phyloP scores from a whole-genome alignment of 176 grass and related monocot species.

The Zea luxurians region DNA sequence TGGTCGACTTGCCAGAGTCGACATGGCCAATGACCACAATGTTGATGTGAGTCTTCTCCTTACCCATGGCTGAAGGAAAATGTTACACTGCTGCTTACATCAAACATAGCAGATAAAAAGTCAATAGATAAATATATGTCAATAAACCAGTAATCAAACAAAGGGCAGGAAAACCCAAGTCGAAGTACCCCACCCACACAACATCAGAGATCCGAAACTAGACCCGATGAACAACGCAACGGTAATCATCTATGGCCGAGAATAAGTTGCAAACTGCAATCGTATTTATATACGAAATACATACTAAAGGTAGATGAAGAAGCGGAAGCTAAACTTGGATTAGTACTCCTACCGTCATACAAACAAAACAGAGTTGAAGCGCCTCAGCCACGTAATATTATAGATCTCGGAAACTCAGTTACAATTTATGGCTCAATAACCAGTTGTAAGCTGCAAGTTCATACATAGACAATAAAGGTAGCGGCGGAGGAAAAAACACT shows the following conservation, averaged over 20 bases:
- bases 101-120: neutral
- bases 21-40: neutral
- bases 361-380: too few relatives aligned
- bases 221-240: neutral
- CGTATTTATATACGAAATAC: neutral
- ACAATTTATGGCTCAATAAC: too few relatives aligned
- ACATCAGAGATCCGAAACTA: neutral
- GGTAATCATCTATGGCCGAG: neutral
- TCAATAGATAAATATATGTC: neutral
- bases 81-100: neutral
- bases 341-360: too few relatives aligned
- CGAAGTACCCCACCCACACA: neutral
- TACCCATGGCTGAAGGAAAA: neutral
- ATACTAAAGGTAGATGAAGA: neutral
- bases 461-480: too few relatives aligned
- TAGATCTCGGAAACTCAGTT: too few relatives aligned
- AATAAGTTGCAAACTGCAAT: neutral
- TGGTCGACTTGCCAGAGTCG: neutral
- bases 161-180: neutral
- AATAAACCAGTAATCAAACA: neutral
- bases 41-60: conserved; percentile 12
- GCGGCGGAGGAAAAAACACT: too few relatives aligned
- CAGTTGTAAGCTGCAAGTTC: too few relatives aligned
- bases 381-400: too few relatives aligned
- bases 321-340: too few relatives aligned